phyloP scores from a whole-genome alignment of 2,329 filamentous ascomycete species.

The Tolypocladium amazonense region DNA sequence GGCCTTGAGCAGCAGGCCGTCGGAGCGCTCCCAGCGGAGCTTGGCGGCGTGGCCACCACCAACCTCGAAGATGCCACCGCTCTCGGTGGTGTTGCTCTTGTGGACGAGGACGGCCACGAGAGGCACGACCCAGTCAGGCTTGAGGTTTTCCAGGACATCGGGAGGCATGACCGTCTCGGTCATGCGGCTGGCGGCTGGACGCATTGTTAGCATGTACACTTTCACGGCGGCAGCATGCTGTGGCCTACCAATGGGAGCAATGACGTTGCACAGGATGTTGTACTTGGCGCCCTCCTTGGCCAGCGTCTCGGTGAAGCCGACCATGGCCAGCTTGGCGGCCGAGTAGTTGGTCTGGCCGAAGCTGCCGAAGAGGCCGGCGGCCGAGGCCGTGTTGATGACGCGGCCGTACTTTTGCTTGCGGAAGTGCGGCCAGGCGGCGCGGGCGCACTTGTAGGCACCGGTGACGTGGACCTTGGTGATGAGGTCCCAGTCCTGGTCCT shows the following conservation, averaged over 20 bases:
- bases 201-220: neutral
- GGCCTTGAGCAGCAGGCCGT: slow-evolving; percentile 79
- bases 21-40: slow-evolving; percentile 87
- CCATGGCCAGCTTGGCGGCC: slow-evolving; percentile 87
- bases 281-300: slow-evolving; percentile 97
- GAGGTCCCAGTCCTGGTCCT: slow-evolving; percentile 92
- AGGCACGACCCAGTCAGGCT: slow-evolving; percentile 92
- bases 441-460: slow-evolving; percentile 90
- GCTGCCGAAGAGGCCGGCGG: slow-evolving; percentile 87
- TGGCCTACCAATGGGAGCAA: slow-evolving; percentile 64
- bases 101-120: slow-evolving; percentile 83
- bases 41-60: slow-evolving; percentile 90
- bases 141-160: slow-evolving; percentile 75
- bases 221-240: neutral
- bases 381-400: slow-evolving; percentile 94
- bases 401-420: slow-evolving; percentile 97
- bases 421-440: slow-evolving; percentile 94
- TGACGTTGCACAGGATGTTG: slow-evolving; percentile 91
- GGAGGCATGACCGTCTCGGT: slow-evolving; percentile 91
- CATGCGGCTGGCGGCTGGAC: slow-evolving; percentile 78
- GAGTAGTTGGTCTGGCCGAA: slow-evolving; percentile 97
- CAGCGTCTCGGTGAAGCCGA: slow-evolving; percentile 95
- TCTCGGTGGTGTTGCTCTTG: slow-evolving; percentile 73
- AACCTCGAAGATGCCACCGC: slow-evolving; percentile 83
- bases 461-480: slow-evolving; percentile 87